Conservation (phyloP, 2,329 filamentous ascomycete species). For the Hypoxylon sp. region DNA sequence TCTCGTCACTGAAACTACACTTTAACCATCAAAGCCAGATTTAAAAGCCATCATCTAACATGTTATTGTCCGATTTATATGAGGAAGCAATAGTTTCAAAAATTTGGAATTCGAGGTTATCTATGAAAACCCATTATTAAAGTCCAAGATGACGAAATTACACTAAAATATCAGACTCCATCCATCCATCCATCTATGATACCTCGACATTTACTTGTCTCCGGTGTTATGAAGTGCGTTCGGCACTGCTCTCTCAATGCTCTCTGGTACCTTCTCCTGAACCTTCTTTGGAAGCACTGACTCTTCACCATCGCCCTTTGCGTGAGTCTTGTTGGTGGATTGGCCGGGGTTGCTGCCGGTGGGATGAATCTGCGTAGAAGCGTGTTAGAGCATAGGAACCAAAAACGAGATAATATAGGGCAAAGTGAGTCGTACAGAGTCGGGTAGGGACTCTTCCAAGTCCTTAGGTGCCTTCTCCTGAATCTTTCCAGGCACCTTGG, state of each 20-base stretch:
- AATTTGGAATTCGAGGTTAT: no score
- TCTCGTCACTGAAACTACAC: no score
- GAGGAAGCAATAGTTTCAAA: no score
- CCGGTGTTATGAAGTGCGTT: slow-evolving; percentile 33
- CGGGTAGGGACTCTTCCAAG: slow-evolving; percentile 25
- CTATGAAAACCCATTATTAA: no score
- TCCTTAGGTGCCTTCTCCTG: slow-evolving; percentile 29
- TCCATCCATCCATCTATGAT: neutral
- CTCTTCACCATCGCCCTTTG: slow-evolving; percentile 32
- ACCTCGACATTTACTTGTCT: slow-evolving; percentile 29
- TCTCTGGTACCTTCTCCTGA: slow-evolving; percentile 33
- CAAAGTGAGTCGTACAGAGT: slow-evolving; percentile 14
- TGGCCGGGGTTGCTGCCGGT: slow-evolving; percentile 14
- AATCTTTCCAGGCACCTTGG: slow-evolving; percentile 28
- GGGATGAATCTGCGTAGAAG: slow-evolving; percentile 33
- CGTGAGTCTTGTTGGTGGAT: slow-evolving; percentile 30
- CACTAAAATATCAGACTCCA: no score
- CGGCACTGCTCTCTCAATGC: slow-evolving; percentile 29
- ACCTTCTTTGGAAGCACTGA: slow-evolving; percentile 34
- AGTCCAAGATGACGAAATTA: no score
- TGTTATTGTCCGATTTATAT: no score
- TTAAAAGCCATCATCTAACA: no score
- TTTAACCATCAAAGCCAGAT: no score
- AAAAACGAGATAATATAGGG: neutral
- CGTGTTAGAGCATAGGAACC: neutral